Base-by-base conservation (phyloP, 2,329 filamentous ascomycete genomes). In the Alternaria triticina region DNA sequence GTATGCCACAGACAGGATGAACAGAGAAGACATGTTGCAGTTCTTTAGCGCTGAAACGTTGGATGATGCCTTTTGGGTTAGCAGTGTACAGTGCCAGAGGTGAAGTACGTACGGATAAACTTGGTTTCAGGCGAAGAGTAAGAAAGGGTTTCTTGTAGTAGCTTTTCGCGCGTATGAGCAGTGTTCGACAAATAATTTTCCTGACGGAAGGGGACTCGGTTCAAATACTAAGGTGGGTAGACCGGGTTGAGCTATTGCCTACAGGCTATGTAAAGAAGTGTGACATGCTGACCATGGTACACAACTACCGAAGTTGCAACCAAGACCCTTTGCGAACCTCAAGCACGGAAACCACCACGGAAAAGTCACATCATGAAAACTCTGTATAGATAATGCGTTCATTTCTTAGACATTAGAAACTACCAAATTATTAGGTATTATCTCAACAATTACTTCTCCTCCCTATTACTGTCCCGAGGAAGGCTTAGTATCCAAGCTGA, bases 401-500 rank as follows among this genome's bases (percentile, higher is more conserved):
- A 25, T 36, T 40, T 15, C 20, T 52, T 52, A 52, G 1, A 25
- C 20, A 52, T 52, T 52, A 52, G 9, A 40, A 30, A 52, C 49
- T 52, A 52, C 36, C 30, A 23, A 36, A 15, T 3, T 52, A 36
- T 22, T n/a, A 52, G 22, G 30, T 23, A 20, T 23, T 36, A 23
- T 11, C 49, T 6, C 23, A 30, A 17, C 20, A n/a, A n/a, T 15
- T 22, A 52, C 12, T 50, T 20, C 15, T 9, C 6, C n/a, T 28
- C 46, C n/a, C n/a, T 17, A 12, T 6, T 11, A 4, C 12, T 15
- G 28, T 28, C 10, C 30, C 13, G 1, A 36, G 15, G 4, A 36
- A 7, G 20, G 28, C 13, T 15, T 52, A 52, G 28, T 52, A 36
- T 17, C 49, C 49, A 50, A 73, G 63, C 66, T 88, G 86, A 8